phyloP scores from a whole-genome alignment of 805 yeast genomes.

The Torulaspora delbrueckii region DNA sequence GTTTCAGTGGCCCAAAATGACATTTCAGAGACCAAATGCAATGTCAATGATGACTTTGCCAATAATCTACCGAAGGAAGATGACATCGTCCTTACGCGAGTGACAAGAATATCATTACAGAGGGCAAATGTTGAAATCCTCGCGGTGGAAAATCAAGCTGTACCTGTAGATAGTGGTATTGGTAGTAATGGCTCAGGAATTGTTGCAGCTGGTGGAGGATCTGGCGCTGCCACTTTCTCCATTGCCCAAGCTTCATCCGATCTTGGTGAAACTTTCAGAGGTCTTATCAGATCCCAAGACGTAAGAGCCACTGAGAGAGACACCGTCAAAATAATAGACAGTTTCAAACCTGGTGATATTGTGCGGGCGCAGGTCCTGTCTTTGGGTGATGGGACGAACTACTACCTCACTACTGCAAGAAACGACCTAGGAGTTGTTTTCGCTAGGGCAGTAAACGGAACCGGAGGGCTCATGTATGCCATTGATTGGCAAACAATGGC shows the following conservation, averaged over 20 bases:
- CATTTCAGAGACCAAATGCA: constrained; percentile 11
- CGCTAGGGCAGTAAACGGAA: constrained; percentile 62
- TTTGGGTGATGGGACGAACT: constrained; percentile 89
- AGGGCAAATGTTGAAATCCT: constrained; percentile 78
- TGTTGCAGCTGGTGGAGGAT: constrained; percentile 49
- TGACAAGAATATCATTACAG: constrained; percentile 57
- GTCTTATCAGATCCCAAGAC: constrained; percentile 80
- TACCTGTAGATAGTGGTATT: constrained; percentile 57
- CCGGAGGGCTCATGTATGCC: constrained; percentile 78
- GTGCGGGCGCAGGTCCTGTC: constrained; percentile 77
- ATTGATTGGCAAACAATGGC: constrained; percentile 96
- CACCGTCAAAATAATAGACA: constrained; percentile 67
- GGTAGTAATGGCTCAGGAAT: constrained; percentile 51
- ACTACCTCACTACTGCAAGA: constrained; percentile 81
- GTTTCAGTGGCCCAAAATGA: constrained; percentile 31
- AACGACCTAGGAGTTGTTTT: constrained; percentile 92
- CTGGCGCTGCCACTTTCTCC: constrained; percentile 45
- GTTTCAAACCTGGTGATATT: constrained; percentile 89
- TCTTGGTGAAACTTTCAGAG: constrained; percentile 84
- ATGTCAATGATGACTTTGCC: constrained; percentile 31
- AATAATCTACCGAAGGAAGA: constrained; percentile 73
- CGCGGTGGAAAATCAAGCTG: constrained; percentile 57
- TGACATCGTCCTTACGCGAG: constrained; percentile 73
- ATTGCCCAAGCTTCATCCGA: constrained; percentile 53
- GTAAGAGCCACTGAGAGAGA: constrained; percentile 89